Base-by-base conservation (phyloP, 2,329 filamentous ascomycete genomes). In the Magnaporthiopsis incrustans region DNA sequence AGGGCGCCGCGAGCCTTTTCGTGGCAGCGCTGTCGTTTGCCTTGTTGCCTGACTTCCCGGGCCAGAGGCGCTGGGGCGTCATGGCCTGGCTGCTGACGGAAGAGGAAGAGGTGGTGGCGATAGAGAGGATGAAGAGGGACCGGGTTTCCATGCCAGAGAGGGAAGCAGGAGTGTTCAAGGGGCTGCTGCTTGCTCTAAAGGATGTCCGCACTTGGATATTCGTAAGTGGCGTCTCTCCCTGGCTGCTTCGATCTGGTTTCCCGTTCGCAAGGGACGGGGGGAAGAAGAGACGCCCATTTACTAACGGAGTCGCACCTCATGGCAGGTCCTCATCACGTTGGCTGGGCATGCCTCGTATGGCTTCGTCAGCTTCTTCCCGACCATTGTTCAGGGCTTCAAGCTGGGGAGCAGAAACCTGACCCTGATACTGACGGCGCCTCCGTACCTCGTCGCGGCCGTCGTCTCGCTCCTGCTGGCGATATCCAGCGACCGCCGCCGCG, bases 1-100 rank as follows among this genome's bases (percentile, higher is more conserved):
- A 79, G 61, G 77, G 77, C 2, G 68, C 70, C 11, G 77, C 77
- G 1, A 84, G 81, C 1, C 73, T 81, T 22, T 76, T 77, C 18
- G 68, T 75, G 32, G 66, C 63, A 8, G n/a, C 63, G 18, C 12
- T 57, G 6, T 27, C 53, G 53, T 12, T 58, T 10, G 11, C 7
- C 3, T 22, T 63, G 53, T 32, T 63, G n/a, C 61, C 61, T 3
- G 61, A 63, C 27, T 58, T 44, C 53, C 61, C 61, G 26, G 60
- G 33, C 60, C 38, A 61, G 18, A 26, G 30, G 60, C 35, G 33
- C 33, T 61, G 60, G 60, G 38, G 35, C 12, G 14, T 56, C 38
- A 44, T 22, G 35, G 33, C 35, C 38, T 50, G 60, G n/a, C n/a
- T 61, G n/a, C 22, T 61, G 35, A 61, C 60, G 25, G 60, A 61